Conservation (phyloP, 768 basidiomycete genomes). For the Trametes cinnabarina region DNA sequence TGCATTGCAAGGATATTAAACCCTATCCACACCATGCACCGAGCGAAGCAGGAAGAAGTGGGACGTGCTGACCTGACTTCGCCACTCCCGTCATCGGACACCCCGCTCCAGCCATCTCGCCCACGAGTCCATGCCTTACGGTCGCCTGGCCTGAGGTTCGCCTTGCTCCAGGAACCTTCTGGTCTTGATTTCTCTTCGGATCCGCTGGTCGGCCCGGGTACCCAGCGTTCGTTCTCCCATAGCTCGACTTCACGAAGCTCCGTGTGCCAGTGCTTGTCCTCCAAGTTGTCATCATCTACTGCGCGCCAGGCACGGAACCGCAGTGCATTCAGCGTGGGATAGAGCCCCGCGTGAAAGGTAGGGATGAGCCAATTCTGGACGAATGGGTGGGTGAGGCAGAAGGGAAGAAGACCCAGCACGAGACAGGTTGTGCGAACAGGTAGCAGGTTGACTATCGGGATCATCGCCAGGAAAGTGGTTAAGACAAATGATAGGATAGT, state of each 20-base stretch:
- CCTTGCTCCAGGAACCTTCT: slow-evolving; percentile 37
- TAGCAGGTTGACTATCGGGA: slow-evolving; percentile 31
- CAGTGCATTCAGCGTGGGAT: slow-evolving; percentile 14
- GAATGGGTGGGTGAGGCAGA: slow-evolving; percentile 53
- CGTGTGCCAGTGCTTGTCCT: slow-evolving; percentile 61
- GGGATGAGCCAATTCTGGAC: slow-evolving; percentile 32
- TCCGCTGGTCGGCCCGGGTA: background rate
- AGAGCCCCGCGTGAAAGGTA: slow-evolving; percentile 28
- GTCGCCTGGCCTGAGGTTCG: slow-evolving; percentile 41
- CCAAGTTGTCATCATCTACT: slow-evolving; percentile 64
- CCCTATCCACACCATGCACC: background rate
- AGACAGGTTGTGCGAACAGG: slow-evolving; percentile 48
- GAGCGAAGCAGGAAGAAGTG: slow-evolving; percentile 3
- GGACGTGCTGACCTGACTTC: slow-evolving; percentile 59
- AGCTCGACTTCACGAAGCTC: slow-evolving; percentile 69
- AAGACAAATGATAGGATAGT: slow-evolving; percentile 51
- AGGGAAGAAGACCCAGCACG: slow-evolving; percentile 48
- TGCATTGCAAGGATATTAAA: slow-evolving; percentile 27
- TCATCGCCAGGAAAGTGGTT: slow-evolving; percentile 38
- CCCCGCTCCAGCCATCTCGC: slow-evolving; percentile 67
- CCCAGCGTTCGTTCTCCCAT: slow-evolving; percentile 78
- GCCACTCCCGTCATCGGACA: slow-evolving; percentile 43
- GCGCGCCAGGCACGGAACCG: slow-evolving; percentile 31
- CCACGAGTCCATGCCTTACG: slow-evolving; percentile 68
- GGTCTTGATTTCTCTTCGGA: slow-evolving; percentile 22